Base-by-base conservation (phyloP, 495 filamentous ascomycete species). In the Sporormia fimetaria region DNA sequence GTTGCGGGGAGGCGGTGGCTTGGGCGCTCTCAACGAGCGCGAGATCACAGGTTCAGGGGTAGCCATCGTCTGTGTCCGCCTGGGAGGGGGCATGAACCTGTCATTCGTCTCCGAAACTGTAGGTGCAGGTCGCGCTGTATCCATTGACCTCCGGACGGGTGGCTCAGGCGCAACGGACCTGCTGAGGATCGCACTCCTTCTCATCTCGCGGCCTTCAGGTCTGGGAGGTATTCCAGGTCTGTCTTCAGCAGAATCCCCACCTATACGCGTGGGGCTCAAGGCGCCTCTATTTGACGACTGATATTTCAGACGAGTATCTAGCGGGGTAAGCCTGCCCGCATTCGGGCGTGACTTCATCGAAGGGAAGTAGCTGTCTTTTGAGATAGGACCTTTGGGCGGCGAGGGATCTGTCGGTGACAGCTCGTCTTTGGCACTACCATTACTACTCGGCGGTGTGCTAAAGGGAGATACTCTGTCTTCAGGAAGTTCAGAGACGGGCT, bases 361-460 rank as follows among this genome's bases (percentile, higher is more conserved):
- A 7, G 65, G 67, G 47, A 70, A 68, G 35, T 54, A 54, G 36
- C 37, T 39, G 14, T 54, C 51, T 27, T 39, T 56, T 10, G 37
- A 42, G 9, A 24, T 26, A 28, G 47, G 28, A 21, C 23, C 16
- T 18, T 38, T 48, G 10, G 31, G 26, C 21, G 43, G 54, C 16
- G 27, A 28, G 31, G 32, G 42, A 21, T 37, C 33, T 21, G 29
- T 41, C 33, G 44, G 37, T 16, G 39, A 40, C 5, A 33, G 9
- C n/a, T 48, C 45, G n/a, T 67, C 67, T 4, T 67, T 59, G 34
- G 51, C 42, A 36, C 73, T 81, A 37, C 75, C 79, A 49, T 80
- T 92, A 49, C 81, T 92, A 40, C 76, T 79, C 10, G 88, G 87
- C 8, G 87, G 88, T 21, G 87, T 94, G 58, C 68, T 87, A 54